A percentile compares a stretch with the other conserved stretches of the same genome.
These are phyloP conservation scores for Populus euphratica DNA, from an alignment of 345 rosid species.

Conservation along the genomic window DNA sequence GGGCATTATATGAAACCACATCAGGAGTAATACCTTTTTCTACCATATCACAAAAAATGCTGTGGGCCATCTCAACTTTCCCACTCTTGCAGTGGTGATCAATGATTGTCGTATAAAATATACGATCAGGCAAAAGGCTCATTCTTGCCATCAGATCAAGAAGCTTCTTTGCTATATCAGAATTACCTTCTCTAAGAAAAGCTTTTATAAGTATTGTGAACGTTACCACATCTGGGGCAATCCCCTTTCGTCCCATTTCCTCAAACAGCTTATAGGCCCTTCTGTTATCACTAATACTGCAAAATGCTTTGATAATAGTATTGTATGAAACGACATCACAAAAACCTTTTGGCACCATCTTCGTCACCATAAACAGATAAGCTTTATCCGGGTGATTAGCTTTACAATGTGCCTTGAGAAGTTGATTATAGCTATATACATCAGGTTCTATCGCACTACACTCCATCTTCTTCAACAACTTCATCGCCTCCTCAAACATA, in stretches of 20 bases:
- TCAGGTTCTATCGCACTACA: conserved; percentile 71
- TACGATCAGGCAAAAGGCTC: conserved; percentile 59
- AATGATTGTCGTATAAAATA: conserved; percentile 75
- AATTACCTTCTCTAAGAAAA: conserved; percentile 59
- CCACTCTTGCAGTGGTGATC: conserved; percentile 76
- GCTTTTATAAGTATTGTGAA: conserved; percentile 70
- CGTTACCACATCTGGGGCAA: conserved; percentile 64
- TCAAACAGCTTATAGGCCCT: conserved; percentile 63
- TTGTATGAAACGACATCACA: conserved; percentile 79
- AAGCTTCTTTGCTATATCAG: conserved; percentile 59
- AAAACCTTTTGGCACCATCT: conserved; percentile 66
- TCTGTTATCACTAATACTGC: conserved; percentile 39
- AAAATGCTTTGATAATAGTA: conserved; percentile 62
- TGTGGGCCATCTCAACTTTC: conserved; percentile 56
- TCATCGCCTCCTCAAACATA: conserved; percentile 61
- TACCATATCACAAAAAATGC: conserved; percentile 68
- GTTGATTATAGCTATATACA: conserved; percentile 74
- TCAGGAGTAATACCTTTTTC: conserved; percentile 69
- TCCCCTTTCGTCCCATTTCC: conserved; percentile 65
- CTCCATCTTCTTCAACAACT: conserved; percentile 61
- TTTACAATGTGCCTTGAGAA: conserved; percentile 75
- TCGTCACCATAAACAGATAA: conserved; percentile 46
- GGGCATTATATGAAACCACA: conserved; percentile 69
- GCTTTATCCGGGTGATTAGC: conserved; percentile 51
- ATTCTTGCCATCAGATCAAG: conserved; percentile 60